Evolutionary conservation across 2,329 filamentous ascomycete species (phyloP), one percentile per base, ranked within the genome.

Genomic region (Xylaria sp.): DNA sequence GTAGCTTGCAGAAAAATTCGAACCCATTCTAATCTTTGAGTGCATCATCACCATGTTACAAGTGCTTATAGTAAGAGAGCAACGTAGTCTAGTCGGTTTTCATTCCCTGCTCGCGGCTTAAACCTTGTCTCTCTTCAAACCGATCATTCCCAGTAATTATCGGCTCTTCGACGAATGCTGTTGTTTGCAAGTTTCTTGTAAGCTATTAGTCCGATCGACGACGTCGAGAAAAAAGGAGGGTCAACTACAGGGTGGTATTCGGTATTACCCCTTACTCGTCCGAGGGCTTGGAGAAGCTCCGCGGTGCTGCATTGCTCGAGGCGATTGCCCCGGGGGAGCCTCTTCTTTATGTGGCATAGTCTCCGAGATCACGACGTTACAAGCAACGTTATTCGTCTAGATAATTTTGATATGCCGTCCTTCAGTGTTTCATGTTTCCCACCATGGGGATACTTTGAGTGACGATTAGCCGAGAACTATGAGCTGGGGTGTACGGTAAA

Each of bases 241-340:
- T 46, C 18, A 33, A 55, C 39, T 49, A 28, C 52, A 48, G 36
- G 48, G 62, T 70, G 25, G 36, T n/a, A 18, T 56, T 60, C 66
- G 68, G 65, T 41, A 68, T 68, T 68, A 63, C 68, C 68, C 66
- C 55, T 68, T 60, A 46, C 23, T 66, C 56, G 59, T 68, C 69
- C 69, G 69, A 25, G 39, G n/a, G 39, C 28, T 62, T 68, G 67
- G 67, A 70, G 68, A 64, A 60, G 62, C 59, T 51, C 68, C 61
- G 61, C 55, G 61, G 46, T 41, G 51, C n/a, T 54, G 33, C 64
- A 59, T 66, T 49, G 31, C 56, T 51, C 39, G 54, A 61, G 48
- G 43, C 15, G 36, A 49, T 25, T 15, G 36, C 15, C 48, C 33
- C 48, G 25, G 25, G 25, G 51, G 41, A 48, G 43, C 58, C 48